These are phyloP conservation scores for Tuber magnatum DNA, from an alignment of 495 filamentous ascomycete species.

Conservation along the genomic window DNA sequence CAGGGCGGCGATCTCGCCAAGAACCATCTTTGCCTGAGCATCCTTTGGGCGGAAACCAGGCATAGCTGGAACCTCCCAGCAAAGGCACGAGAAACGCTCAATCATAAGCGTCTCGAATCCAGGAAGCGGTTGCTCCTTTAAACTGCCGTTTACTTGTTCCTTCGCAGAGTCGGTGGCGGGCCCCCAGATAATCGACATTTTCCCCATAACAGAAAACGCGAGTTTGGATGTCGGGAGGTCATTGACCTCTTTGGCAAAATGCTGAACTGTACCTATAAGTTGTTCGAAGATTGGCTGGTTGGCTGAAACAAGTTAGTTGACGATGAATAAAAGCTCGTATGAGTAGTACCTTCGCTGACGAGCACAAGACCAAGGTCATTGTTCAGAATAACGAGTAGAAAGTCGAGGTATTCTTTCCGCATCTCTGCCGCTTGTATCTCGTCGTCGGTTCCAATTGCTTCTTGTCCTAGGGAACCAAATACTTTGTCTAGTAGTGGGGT, in stretches of 20 bases:
- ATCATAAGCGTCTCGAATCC: constrained; percentile 93
- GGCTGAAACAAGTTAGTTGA: constrained; percentile 42
- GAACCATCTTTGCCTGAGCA: constrained; percentile 72
- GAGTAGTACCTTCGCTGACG: constrained; percentile 60
- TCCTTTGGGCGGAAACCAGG: constrained; percentile 73
- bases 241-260: constrained; percentile 67
- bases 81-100: constrained; percentile 73
- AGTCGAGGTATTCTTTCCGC: constrained; percentile 84
- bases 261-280: constrained; percentile 72
- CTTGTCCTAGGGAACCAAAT: constrained; percentile 73
- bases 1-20: constrained; percentile 73
- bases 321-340: constrained; percentile 11
- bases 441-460: constrained; percentile 87
- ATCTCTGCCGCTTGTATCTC: constrained; percentile 88
- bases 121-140: constrained; percentile 55
- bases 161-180: constrained; percentile 63
- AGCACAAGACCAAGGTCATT: constrained; percentile 85
- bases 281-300: constrained; percentile 85
- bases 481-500: constrained; percentile 83
- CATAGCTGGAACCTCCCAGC: constrained; percentile 74
- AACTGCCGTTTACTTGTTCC: constrained; percentile 40
- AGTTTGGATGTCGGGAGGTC: constrained; percentile 75
- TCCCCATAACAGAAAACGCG: constrained; percentile 68
- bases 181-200: constrained; percentile 78
- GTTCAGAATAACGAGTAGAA: constrained; percentile 76